phyloP scores from a whole-genome alignment of 495 filamentous ascomycete species.

The Penicillium malachiteum region DNA sequence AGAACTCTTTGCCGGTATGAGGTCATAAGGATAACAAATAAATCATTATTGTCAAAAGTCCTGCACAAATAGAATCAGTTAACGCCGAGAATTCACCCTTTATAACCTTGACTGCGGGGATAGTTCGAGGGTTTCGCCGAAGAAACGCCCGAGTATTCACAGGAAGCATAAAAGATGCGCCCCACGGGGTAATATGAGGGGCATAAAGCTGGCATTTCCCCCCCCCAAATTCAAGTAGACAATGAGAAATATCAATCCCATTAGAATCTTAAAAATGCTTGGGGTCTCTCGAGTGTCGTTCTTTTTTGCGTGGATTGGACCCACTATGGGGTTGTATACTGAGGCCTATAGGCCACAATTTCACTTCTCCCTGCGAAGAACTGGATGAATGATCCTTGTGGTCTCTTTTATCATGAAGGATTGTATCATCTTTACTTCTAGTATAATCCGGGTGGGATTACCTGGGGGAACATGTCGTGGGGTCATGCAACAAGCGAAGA shows the following conservation, averaged over 20 bases:
- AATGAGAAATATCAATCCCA: background rate
- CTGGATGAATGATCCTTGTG: background rate
- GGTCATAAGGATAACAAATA: no score
- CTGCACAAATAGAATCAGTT: no score
- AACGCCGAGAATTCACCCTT: background rate
- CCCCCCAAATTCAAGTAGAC: background rate
- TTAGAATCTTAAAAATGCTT: background rate
- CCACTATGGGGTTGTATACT: background rate
- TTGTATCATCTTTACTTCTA: background rate
- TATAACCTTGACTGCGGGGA: background rate
- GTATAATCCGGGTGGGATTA: constrained; percentile 16
- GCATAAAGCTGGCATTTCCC: background rate
- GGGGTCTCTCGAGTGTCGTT: background rate
- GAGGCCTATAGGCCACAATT: background rate
- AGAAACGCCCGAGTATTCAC: background rate
- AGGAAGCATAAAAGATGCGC: background rate
- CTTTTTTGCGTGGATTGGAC: background rate
- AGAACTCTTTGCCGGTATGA: no score
- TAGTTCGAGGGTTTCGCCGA: background rate
- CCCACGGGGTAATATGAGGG: background rate
- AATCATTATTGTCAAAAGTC: no score
- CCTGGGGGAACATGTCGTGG: constrained; percentile 42
- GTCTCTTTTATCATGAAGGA: background rate
- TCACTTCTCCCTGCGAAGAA: background rate
- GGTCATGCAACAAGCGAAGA: constrained; percentile 42